phyloP scores from a whole-genome alignment of 169 alveolate species.

The Miamiensis avidus region DNA sequence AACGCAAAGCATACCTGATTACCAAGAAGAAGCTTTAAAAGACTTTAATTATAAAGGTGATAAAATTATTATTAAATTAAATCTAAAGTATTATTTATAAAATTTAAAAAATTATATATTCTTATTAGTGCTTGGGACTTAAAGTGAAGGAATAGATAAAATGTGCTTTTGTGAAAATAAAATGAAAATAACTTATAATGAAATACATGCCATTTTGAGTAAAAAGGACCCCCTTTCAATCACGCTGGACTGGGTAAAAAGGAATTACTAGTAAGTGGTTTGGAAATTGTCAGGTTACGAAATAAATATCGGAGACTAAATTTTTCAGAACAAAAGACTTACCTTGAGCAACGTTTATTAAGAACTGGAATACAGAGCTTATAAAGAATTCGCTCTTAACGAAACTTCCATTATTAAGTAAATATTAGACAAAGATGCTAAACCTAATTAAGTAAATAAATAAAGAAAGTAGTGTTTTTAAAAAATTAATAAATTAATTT shows the following conservation, averaged over 20 bases:
- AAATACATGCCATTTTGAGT: background rate
- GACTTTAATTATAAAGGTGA: too few species aligned
- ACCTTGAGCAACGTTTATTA: background rate
- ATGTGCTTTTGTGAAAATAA: background rate
- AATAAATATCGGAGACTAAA: too few species aligned
- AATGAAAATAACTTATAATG: background rate
- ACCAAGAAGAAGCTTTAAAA: too few species aligned
- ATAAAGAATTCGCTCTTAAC: background rate
- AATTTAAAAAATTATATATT: too few species aligned
- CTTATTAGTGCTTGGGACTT: background rate
- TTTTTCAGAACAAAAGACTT: background rate
- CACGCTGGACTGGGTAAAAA: background rate
- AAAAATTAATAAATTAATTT: too few species aligned
- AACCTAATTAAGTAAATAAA: background rate
- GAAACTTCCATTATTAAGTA: background rate
- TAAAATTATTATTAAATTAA: too few species aligned
- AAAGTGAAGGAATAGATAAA: background rate
- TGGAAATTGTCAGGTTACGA: background rate
- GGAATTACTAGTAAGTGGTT: background rate
- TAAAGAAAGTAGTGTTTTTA: background rate
- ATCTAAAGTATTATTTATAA: too few species aligned
- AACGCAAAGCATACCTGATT: too few species aligned
- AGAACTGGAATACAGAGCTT: background rate
- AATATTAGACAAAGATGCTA: background rate
- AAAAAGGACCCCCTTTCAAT: background rate